phyloP scores from a whole-genome alignment of 345 rosid species.

The Excoecaria agallocha region DNA sequence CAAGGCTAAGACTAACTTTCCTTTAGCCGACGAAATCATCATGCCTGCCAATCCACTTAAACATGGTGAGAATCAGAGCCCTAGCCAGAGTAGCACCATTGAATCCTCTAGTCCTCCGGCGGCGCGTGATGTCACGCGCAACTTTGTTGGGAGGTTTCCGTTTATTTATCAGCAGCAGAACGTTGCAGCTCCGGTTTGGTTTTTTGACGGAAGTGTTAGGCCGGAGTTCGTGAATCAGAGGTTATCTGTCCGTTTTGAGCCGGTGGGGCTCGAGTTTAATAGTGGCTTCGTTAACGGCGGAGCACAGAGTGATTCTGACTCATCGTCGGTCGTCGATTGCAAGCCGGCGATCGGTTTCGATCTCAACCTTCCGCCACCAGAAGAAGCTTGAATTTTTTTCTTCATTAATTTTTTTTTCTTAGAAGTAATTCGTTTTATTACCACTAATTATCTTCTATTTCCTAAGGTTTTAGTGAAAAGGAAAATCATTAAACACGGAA shows the following conservation, averaged over 20 bases:
- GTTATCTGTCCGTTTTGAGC: conserved; percentile 46
- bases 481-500: too few relatives aligned
- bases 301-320: conserved; percentile 42
- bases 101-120: conserved; percentile 38
- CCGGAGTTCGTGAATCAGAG: conserved; percentile 38
- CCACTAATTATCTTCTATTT: not conserved
- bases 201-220: conserved; percentile 34
- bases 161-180: conserved; percentile 40
- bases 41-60: not conserved
- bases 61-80: conserved; percentile 22
- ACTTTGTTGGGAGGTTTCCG: conserved; percentile 39
- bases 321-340: conserved; percentile 40
- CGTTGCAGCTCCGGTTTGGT: conserved; percentile 36
- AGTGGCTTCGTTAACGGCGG: conserved; percentile 6
- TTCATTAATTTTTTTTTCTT: not conserved
- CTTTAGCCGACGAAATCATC: conserved; percentile 26
- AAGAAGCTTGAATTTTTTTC: conserved; percentile 44
- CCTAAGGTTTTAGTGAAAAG: not conserved
- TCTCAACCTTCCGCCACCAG: conserved; percentile 69
- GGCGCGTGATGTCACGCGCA: conserved; percentile 36
- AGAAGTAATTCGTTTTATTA: conserved; percentile 11
- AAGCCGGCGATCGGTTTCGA: conserved; percentile 45
- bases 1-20: conserved; percentile 70
- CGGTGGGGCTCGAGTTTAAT: conserved; percentile 29
- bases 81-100: conserved; percentile 39